These are phyloP conservation scores for Helminthosporium solani DNA, from an alignment of 2,329 filamentous ascomycete species.

Conservation along the genomic window DNA sequence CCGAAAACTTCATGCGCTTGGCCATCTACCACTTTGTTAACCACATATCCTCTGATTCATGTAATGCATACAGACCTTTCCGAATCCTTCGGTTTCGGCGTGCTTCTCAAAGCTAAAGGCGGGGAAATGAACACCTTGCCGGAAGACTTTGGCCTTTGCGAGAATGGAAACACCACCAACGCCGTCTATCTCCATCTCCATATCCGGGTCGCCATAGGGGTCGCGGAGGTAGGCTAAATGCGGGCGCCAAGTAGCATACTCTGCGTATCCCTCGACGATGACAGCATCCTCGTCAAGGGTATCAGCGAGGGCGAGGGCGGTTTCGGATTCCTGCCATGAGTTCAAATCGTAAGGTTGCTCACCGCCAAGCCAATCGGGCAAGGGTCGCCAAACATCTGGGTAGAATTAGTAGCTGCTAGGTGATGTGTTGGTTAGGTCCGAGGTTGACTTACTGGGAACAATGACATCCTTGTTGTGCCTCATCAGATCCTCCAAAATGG, in stretches of 20 bases:
- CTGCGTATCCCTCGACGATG: conserved; percentile 97
- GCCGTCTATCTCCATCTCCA: conserved; percentile 99
- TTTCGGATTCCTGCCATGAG: conserved; percentile 99
- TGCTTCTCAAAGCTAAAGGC: conserved; percentile 99
- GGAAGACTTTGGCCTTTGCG: conserved; percentile 93
- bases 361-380: conserved; percentile 97
- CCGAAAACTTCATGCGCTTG: conserved; percentile 91
- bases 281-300: conserved; percentile 97
- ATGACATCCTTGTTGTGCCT: conserved; percentile 98
- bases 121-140: conserved; percentile 93
- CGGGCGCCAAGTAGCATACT: conserved; percentile 97
- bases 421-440: background rate
- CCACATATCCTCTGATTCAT: background rate
- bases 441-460: conserved; percentile 77
- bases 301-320: conserved; percentile 86
- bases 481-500: conserved; percentile 97
- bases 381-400: conserved; percentile 86
- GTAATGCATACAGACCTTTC: conserved; percentile 68
- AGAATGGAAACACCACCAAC: conserved; percentile 97
- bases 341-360: conserved; percentile 98
- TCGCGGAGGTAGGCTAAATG: conserved; percentile 96
- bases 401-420: conserved; percentile 18
- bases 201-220: conserved; percentile 95
- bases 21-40: conserved; percentile 72
- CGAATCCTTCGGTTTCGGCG: conserved; percentile 96